A percentile compares a stretch with the other conserved stretches of the same genome.
phyloP scores from a whole-genome alignment of 805 yeast genomes.

The Torulaspora quercuum region DNA sequence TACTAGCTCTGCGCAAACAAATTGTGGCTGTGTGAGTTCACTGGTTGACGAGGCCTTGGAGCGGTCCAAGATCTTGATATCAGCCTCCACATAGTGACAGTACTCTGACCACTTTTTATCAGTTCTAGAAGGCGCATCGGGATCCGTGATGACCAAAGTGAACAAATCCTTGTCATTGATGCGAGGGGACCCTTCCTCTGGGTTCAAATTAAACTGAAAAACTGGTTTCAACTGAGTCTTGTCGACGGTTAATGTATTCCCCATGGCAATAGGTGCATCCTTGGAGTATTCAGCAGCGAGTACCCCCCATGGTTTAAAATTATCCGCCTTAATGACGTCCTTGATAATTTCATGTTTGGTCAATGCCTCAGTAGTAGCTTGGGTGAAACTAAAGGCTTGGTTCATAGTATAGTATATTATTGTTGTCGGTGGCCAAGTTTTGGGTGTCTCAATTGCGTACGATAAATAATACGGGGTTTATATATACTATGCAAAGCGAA shows the following conservation, averaged over 20 bases:
- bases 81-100: conserved; percentile 67
- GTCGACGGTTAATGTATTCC: conserved; percentile 62
- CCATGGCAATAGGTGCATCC: conserved; percentile 57
- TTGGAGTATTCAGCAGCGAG: conserved; percentile 30
- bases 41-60: conserved; percentile 11
- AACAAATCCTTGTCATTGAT: conserved; percentile 45
- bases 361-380: conserved; percentile 27
- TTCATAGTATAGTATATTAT: conserved; percentile 1
- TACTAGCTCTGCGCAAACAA: conserved; percentile 39
- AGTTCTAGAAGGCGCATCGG: conserved; percentile 84
- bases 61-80: conserved; percentile 30
- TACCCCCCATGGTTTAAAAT: conserved; percentile 26
- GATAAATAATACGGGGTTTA: too few species aligned
- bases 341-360: conserved; percentile 28
- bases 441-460: too few species aligned
- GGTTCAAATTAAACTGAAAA: conserved; percentile 60
- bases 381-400: conserved; percentile 9
- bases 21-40: conserved; percentile 34
- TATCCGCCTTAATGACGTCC: conserved; percentile 25
- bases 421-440: too few species aligned
- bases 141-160: conserved; percentile 81
- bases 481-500: too few species aligned
- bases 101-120: conserved; percentile 89
- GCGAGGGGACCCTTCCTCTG: conserved; percentile 18
- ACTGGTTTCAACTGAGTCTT: conserved; percentile 68